Base-by-base conservation (phyloP, 495 filamentous ascomycete genomes). In the Cladorrhinum samala region DNA sequence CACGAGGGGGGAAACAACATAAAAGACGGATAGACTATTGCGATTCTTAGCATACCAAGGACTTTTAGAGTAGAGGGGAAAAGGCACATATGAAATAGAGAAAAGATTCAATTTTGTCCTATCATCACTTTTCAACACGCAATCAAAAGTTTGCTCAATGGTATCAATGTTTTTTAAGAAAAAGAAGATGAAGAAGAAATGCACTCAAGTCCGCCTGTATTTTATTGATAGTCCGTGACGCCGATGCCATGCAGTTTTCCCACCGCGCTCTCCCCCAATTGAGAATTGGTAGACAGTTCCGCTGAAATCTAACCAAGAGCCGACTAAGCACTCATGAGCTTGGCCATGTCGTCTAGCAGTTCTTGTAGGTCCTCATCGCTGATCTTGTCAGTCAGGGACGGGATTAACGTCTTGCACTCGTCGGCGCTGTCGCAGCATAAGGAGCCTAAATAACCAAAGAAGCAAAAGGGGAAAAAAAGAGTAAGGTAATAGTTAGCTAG, bases 401-500 rank as follows among this genome's bases (percentile, higher is more conserved):
- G 93, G 51, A 98, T 95, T 42, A 98, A 77, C 8, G 88, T 95
- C 76, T 96, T 95, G 58, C 93, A 94, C 75, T 98, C 93, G 59
- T 98, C 94, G 39, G 87, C 84, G 19, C 80, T 85, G 59, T 95
- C 91, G 63, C 90, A 95, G 70, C 89, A 95, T 19, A 98, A 77
- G 51, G 89, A 90, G 5, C 89, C 92, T 94, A 58, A 50, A 50
- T 21, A 49, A 14, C 3, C 9, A 33, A 14, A 13, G 1, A n/a
- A n/a, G n/a, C n/a, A n/a, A n/a, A n/a, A n/a, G n/a, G n/a, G n/a
- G n/a, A n/a, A n/a, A n/a, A n/a, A n/a, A n/a, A n/a, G n/a, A n/a
- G n/a, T n/a, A n/a, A n/a, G n/a, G n/a, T n/a, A n/a, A 40, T 17
- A 16, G 23, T 38, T 19, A 25, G 49, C 58, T 41, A 61, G 46